Conservation (phyloP, 2,329 filamentous ascomycete species). For the Penicillium psychrosexuale region DNA sequence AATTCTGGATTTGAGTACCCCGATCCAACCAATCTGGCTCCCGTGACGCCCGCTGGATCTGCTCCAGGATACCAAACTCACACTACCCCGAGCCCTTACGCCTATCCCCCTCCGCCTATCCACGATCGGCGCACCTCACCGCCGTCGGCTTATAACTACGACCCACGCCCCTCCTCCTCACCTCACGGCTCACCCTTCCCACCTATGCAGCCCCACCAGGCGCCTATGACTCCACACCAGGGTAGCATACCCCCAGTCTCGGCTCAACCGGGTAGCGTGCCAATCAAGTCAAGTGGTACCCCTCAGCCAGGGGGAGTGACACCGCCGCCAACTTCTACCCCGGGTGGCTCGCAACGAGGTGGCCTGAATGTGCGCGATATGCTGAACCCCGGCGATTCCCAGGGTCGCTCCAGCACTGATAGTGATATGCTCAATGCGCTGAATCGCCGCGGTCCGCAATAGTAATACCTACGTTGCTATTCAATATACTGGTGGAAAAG, state of each 20-base stretch:
- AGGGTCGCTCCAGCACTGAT: conserved; percentile 46
- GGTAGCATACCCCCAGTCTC: conserved; percentile 1
- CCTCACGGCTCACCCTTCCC: conserved; percentile 43
- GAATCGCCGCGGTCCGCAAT: conserved; percentile 40
- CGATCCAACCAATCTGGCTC: conserved; percentile 47
- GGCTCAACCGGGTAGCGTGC: background rate
- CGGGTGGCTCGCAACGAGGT: conserved; percentile 34
- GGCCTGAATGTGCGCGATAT: conserved; percentile 50
- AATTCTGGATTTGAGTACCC: conserved; percentile 46
- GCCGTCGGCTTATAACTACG: conserved; percentile 45
- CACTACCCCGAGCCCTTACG: conserved; percentile 38
- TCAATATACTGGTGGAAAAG: background rate
- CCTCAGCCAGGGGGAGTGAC: conserved; percentile 31
- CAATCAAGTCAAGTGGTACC: conserved; percentile 2
- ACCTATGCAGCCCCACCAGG: conserved; percentile 31
- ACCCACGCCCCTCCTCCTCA: conserved; percentile 42
- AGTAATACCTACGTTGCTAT: conserved; percentile 19
- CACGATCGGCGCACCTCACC: conserved; percentile 46
- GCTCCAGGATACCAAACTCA: conserved; percentile 44
- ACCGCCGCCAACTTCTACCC: conserved; percentile 41
- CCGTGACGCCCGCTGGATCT: conserved; percentile 46
- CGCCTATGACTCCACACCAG: conserved; percentile 26
- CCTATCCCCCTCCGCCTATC: conserved; percentile 28
- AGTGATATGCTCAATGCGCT: conserved; percentile 51
- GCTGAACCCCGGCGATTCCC: conserved; percentile 43